phyloP scores from a whole-genome alignment of 108 stramenopile genomes.

The Pseudonitzschia pungens region DNA sequence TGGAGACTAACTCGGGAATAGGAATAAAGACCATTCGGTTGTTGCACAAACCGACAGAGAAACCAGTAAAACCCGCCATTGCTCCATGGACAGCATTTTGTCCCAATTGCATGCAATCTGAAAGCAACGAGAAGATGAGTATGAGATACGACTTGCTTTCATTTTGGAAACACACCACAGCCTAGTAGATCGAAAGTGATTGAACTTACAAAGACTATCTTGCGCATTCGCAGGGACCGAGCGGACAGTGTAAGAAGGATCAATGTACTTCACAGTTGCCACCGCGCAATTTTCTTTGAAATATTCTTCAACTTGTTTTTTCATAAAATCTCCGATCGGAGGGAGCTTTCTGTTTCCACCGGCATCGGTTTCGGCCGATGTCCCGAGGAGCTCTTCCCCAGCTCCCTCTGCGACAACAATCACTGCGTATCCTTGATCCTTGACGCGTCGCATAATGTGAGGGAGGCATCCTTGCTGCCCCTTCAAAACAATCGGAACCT shows the following conservation, averaged over 20 bases:
- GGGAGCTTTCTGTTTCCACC: conserved; percentile 95
- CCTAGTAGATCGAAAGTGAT: too few relatives aligned
- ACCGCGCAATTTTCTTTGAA: conserved; percentile 74
- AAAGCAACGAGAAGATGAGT: background rate
- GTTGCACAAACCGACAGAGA: conserved; percentile 94
- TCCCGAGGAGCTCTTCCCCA: conserved; percentile 93
- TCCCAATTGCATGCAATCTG: conserved; percentile 93
- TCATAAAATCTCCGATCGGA: conserved; percentile 91
- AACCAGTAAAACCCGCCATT: conserved; percentile 98
- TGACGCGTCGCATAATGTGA: conserved; percentile 77
- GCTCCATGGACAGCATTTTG: conserved; percentile 98
- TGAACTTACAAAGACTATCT: conserved; percentile 84
- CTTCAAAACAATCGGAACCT: conserved; percentile 92
- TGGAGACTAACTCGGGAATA: conserved; percentile 91
- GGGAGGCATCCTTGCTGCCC: conserved; percentile 91
- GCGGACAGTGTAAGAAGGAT: conserved; percentile 98
- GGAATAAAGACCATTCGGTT: conserved; percentile 94
- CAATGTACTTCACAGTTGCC: conserved; percentile 87
- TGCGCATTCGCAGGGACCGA: conserved; percentile 94
- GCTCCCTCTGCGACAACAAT: conserved; percentile 98
- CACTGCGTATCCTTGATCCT: conserved; percentile 95
- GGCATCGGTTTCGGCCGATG: conserved; percentile 87
- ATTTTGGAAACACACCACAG: background rate
- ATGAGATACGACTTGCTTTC: background rate
- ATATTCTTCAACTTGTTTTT: conserved; percentile 66